These are phyloP conservation scores for Erucastrum elatum DNA, from an alignment of 345 rosid genomes.

Conservation along the genomic window DNA sequence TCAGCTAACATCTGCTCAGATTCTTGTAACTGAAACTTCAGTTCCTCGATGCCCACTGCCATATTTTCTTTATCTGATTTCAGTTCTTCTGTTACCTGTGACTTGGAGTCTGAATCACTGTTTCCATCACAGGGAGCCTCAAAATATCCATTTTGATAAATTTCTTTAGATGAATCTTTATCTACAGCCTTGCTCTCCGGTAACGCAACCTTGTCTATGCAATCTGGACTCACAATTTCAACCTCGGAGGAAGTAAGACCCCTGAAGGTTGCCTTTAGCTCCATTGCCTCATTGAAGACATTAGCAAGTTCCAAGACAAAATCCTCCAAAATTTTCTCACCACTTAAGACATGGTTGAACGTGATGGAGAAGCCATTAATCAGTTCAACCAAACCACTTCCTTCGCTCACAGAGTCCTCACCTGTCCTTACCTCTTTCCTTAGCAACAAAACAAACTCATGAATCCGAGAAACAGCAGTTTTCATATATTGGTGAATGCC, in stretches of 20 bases:
- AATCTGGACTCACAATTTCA: constrained; percentile 70
- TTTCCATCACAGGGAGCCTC: constrained; percentile 71
- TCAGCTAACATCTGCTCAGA: constrained; percentile 77
- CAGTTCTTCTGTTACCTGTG: constrained; percentile 64
- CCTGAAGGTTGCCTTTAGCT: constrained; percentile 57
- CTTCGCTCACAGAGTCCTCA: constrained; percentile 45
- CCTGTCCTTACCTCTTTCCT: constrained; percentile 62
- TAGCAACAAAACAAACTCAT: constrained; percentile 63
- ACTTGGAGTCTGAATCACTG: constrained; percentile 43
- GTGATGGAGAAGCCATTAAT: constrained; percentile 61
- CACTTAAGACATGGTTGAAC: constrained; percentile 48
- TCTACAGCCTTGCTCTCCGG: constrained; percentile 65
- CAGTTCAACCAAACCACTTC: constrained; percentile 49
- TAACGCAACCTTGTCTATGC: constrained; percentile 91
- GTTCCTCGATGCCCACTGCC: constrained; percentile 55
- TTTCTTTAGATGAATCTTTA: constrained; percentile 53
- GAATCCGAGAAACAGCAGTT: constrained; percentile 61
- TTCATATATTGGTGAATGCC: constrained; percentile 48
- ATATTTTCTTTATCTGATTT: constrained; percentile 72
- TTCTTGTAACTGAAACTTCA: constrained; percentile 62
- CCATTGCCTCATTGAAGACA: constrained; percentile 59
- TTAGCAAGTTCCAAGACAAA: constrained; percentile 64
- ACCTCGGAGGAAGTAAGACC: constrained; percentile 57
- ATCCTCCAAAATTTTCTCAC: constrained; percentile 42
- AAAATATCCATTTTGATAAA: constrained; percentile 55